A percentile compares a stretch with the other conserved stretches of the same genome.
These are phyloP conservation scores for Puccinia horiana DNA, from an alignment of 1,284 basidiomycete species.

Conservation along the genomic window DNA sequence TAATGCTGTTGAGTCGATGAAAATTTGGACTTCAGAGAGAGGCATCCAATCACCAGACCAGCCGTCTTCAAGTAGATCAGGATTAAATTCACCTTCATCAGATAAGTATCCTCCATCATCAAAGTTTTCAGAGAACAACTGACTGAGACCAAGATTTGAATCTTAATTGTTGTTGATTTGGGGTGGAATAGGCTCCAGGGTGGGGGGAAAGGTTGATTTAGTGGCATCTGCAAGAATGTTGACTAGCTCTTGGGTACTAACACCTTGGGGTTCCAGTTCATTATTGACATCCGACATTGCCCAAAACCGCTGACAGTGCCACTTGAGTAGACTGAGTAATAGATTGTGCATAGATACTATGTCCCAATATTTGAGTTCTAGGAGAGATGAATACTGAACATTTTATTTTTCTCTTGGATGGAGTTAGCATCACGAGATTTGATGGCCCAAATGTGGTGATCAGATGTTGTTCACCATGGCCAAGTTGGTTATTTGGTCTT, in stretches of 20 bases:
- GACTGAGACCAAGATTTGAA: background rate
- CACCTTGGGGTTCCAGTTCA: background rate
- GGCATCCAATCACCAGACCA: background rate
- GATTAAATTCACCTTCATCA: background rate
- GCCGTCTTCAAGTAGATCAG: background rate
- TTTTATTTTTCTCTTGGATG: background rate
- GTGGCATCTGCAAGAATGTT: constrained; percentile 17
- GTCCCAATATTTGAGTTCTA: constrained; percentile 4
- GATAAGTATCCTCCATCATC: background rate
- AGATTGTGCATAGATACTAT: constrained; percentile 32
- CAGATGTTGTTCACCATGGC: background rate
- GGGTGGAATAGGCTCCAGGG: background rate
- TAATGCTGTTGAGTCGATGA: background rate
- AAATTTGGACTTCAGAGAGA: background rate
- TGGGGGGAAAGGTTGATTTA: background rate
- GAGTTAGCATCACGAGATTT: background rate
- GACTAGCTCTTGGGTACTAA: constrained; percentile 19
- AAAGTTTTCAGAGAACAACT: no score
- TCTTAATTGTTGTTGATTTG: background rate
- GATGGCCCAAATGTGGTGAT: background rate
- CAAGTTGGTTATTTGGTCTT: constrained; percentile 20
- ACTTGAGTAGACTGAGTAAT: constrained; percentile 3
- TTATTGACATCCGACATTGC: constrained; percentile 12
- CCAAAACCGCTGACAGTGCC: constrained; percentile 27
- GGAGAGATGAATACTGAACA: background rate